Base-by-base conservation (phyloP, 2,329 filamentous ascomycete species). In the Fusarium miscanthi region DNA sequence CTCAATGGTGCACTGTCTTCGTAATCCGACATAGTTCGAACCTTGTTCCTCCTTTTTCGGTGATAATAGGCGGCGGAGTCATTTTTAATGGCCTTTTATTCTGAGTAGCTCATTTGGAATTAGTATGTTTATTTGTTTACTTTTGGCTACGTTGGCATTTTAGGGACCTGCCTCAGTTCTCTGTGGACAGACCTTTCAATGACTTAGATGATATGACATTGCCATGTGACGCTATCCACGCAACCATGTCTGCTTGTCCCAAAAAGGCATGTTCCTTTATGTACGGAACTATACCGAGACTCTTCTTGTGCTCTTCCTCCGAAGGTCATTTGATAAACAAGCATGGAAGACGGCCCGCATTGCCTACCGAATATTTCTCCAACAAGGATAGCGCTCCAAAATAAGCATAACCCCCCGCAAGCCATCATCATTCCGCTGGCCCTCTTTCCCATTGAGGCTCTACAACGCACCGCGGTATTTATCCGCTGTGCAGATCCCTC, bases 381-480 rank as follows among this genome's bases (percentile, higher is more conserved):
- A 57, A 8, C 6, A 46, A n/a, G 53, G 4, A 17, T 48, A 57
- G 40, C 30, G 30, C 31, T n/a, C 49, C 53, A 27, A 30, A n/a
- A 48, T 57, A 57, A 57, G 40, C 53, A 57, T 48, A 57, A 48
- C 13, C 13, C 27, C 9, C 27, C 9, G 31, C 31, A 31, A 31
- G 11, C 31, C 12, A 8, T 14, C 21, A 33, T 31, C 43, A 46
- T 56, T 21, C 30, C 40, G 53, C 53, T 57, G 53, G 31, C 19
- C 12, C 8, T 25, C 4, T 46, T 57, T 19, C 53, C 40, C 8
- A n/a, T 17, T 57, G 27, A 57, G 41, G 53, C 40, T 57, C 41
- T 35, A 46, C 53, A 57, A 57, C 10, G 30, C 30, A 57, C 53
- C 40, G 40, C 53, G 40, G 53, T 35, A 57, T 57, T 57, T 57